Evolutionary conservation across 208 protist genomes (phyloP), one percentile per base, ranked within the genome.

Genomic region (Acanthamoeba triangularis): DNA sequence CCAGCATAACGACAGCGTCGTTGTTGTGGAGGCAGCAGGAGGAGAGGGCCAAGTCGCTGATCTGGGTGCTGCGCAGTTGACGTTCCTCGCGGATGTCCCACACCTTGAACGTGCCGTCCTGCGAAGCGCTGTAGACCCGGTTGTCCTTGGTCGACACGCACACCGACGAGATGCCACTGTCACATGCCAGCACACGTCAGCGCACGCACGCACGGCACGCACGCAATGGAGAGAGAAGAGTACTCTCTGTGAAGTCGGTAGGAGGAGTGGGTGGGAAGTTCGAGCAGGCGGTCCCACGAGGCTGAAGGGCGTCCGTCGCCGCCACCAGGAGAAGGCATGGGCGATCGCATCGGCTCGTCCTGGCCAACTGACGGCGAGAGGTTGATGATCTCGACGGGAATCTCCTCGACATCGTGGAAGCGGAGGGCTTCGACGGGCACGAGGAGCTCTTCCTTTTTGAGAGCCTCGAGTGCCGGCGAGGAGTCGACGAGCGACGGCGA

Each of bases 81-180:
- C 90, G 97, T 20, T 97, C 92, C 35, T 98, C 96, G 5, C 47
- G 47, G 14, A 96, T 69, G 23, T 65, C 96, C 44, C 96, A 98
- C 13, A 98, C 90, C 49, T 98, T 98, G 35, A 98, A 72, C 33
- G 84, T 96, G 37, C 56, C n/a, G 90, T 98, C 97, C 23, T 94
- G 74, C 67, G 97, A 97, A 23, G 98, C 97, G 28, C 95, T 95
- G 90, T 96, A 98, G 35, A 98, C 30, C 18, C 44, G 96, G 23
- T 96, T 30, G 14, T 61, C 30, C 88, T 97, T 91, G 23, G 37
- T 25, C 47, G 96, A 96, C 28, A 98, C 69, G 72, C 56, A 95
- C 33, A 97, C 78, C 37, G 69, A 61, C 28, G 96, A 78, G 28
- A 98, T 80, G n/a, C 63, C 93, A 47, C 96, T 97, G 88, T 85